Conservation (phyloP, 2,329 filamentous ascomycete species). For the Mycosphaerella sp. region DNA sequence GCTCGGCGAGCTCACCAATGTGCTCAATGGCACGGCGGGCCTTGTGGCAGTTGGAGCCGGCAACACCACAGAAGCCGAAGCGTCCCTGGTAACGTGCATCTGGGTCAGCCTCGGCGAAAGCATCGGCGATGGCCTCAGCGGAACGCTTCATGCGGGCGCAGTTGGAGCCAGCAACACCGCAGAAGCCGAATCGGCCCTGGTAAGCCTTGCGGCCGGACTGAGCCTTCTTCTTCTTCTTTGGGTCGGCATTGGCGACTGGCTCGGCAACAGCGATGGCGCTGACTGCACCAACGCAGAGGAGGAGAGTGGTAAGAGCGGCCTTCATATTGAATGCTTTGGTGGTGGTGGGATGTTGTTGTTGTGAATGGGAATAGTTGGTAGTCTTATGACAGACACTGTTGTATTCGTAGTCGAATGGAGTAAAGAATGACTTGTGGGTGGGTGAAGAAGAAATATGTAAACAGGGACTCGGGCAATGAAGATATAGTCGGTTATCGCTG, state of each 20-base stretch:
- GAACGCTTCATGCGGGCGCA: constrained; percentile 36
- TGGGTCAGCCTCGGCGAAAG: constrained; percentile 24
- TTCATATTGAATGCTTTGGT: constrained; percentile 23
- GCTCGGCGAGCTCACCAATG: constrained; percentile 24
- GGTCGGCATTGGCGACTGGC: not conserved
- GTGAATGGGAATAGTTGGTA: constrained; percentile 7
- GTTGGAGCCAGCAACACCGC: constrained; percentile 17
- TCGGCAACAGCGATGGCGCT: constrained; percentile 21
- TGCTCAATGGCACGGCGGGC: constrained; percentile 41
- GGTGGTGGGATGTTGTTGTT: constrained; percentile 11
- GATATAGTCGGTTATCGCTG: constrained; percentile 15
- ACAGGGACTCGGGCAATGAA: constrained; percentile 3
- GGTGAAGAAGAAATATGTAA: constrained; percentile 16
- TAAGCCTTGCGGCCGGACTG: constrained; percentile 22
- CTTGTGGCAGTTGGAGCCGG: constrained; percentile 30
- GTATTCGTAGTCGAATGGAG: constrained; percentile 16
- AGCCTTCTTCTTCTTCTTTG: constrained; percentile 1
- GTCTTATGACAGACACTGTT: constrained; percentile 16
- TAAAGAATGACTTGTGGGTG: constrained; percentile 28
- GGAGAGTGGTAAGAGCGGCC: constrained; percentile 17
- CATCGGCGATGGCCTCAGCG: constrained; percentile 37
- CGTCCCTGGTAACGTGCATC: constrained; percentile 6
- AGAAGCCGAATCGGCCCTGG: constrained; percentile 7
- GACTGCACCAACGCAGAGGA: constrained; percentile 19
- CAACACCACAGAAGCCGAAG: constrained; percentile 32